Conservation (phyloP, 257 asterid species). For the Verbena officinalis region DNA sequence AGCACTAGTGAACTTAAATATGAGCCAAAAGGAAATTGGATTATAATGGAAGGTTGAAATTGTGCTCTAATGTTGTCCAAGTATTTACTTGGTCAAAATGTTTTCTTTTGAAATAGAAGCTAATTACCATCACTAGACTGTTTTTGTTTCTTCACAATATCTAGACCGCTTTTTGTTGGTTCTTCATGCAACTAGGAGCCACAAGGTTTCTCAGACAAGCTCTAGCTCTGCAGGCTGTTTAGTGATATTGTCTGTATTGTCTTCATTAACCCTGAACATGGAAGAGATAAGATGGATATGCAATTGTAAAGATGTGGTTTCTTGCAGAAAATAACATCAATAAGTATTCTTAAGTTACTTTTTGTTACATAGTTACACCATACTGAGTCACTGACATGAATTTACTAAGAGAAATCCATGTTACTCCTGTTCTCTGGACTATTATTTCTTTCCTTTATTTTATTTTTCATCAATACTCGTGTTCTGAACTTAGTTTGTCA, state of each 20-base stretch:
- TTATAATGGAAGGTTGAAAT: not conserved
- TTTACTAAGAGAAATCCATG: not conserved
- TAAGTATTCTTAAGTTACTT: not conserved
- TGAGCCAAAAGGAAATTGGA: not conserved
- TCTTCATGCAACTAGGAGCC: conserved; percentile 11
- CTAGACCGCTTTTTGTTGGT: not conserved
- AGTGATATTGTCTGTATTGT: conserved; percentile 22
- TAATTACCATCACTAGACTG: not conserved
- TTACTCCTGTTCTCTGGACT: not conserved
- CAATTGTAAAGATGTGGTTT: not conserved
- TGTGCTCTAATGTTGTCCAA: conserved; percentile 8
- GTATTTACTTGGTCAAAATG: conserved; percentile 15
- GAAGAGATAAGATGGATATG: conserved; percentile 3
- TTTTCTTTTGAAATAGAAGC: conserved; percentile 7
- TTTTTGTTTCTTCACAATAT: not conserved
- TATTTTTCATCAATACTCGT: too few species aligned
- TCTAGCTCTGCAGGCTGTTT: conserved; percentile 13
- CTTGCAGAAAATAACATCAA: conserved; percentile 11
- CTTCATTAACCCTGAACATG: not conserved
- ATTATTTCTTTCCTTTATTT: too few species aligned
- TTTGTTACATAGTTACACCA: not conserved
- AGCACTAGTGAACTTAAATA: not conserved
- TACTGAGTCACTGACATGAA: not conserved
- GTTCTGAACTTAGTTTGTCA: conserved; percentile 11
- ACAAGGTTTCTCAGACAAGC: not conserved